Conservation (phyloP, 495 filamentous ascomycete species). For the Neurospora sp. region DNA sequence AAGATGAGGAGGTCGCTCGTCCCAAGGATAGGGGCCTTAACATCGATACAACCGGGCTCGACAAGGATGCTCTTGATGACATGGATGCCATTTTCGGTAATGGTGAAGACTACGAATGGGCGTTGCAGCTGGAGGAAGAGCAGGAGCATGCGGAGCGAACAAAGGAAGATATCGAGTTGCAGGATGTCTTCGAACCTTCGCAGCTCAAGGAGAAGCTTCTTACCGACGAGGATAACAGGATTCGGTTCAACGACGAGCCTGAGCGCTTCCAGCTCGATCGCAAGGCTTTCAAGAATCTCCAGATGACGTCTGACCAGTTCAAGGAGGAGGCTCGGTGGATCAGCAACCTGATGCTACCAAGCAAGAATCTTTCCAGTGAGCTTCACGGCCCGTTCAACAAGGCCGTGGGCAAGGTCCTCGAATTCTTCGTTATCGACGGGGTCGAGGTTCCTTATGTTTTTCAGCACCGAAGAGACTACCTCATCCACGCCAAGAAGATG, state of each 20-base stretch:
- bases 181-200: conserved; percentile 95
- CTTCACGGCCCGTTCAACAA: conserved; percentile 74
- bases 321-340: conserved; percentile 89
- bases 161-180: conserved; percentile 66
- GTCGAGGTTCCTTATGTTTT: conserved; percentile 96
- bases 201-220: conserved; percentile 87
- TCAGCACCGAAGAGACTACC: conserved; percentile 94
- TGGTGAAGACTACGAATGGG: conserved; percentile 91
- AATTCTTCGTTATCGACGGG: conserved; percentile 86
- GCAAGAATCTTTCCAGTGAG: conserved; percentile 59
- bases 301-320: conserved; percentile 68
- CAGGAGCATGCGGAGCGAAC: conserved; percentile 61
- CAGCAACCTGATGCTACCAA: conserved; percentile 73
- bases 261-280: conserved; percentile 90
- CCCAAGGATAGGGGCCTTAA: conserved; percentile 56
- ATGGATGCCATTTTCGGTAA: conserved; percentile 94
- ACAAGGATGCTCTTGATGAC: conserved; percentile 85
- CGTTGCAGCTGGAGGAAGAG: conserved; percentile 74
- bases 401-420: conserved; percentile 83
- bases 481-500: conserved; percentile 81
- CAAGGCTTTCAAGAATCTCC: conserved; percentile 70
- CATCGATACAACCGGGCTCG: conserved; percentile 61
- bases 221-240: conserved; percentile 88
- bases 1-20: conserved; percentile 78
- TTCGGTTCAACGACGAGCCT: conserved; percentile 76